Conservation (phyloP, 441 rosid genomes). For the Euphorbia celastroides region DNA sequence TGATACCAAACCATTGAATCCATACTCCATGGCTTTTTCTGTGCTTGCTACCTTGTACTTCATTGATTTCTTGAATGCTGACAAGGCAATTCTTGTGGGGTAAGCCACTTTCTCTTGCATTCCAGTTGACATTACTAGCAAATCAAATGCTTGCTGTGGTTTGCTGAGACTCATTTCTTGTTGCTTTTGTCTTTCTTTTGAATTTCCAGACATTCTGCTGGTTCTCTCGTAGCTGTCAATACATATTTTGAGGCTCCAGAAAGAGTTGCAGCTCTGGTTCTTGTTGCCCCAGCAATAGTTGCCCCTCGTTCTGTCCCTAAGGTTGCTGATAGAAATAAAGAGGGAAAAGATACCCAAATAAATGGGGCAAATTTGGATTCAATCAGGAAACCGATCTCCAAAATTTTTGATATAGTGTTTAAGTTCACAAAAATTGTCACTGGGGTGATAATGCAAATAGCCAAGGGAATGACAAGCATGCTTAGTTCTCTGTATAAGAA, state of each 20-base stretch:
- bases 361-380: slow-evolving; percentile 22
- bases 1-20: slow-evolving; percentile 50
- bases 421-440: slow-evolving; percentile 26
- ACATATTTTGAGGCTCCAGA: slow-evolving; percentile 89
- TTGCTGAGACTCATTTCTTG: neutral
- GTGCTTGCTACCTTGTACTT: slow-evolving; percentile 73
- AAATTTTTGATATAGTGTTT: slow-evolving; percentile 33
- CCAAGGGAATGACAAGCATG: slow-evolving; percentile 46
- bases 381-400: slow-evolving; percentile 19
- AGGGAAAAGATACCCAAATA: slow-evolving; percentile 22
- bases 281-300: slow-evolving; percentile 89
- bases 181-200: neutral
- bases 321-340: slow-evolving; percentile 20
- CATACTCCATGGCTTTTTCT: slow-evolving; percentile 79
- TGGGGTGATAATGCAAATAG: slow-evolving; percentile 27
- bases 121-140: neutral
- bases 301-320: slow-evolving; percentile 43
- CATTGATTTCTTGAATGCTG: slow-evolving; percentile 56
- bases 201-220: slow-evolving; percentile 74
- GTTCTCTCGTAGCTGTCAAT: slow-evolving; percentile 72
- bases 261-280: slow-evolving; percentile 74
- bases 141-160: neutral
- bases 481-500: slow-evolving; percentile 53
- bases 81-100: slow-evolving; percentile 79
- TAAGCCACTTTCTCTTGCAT: slow-evolving; percentile 29